phyloP scores from a whole-genome alignment of 768 basidiomycete species.

The Panus rudis region DNA sequence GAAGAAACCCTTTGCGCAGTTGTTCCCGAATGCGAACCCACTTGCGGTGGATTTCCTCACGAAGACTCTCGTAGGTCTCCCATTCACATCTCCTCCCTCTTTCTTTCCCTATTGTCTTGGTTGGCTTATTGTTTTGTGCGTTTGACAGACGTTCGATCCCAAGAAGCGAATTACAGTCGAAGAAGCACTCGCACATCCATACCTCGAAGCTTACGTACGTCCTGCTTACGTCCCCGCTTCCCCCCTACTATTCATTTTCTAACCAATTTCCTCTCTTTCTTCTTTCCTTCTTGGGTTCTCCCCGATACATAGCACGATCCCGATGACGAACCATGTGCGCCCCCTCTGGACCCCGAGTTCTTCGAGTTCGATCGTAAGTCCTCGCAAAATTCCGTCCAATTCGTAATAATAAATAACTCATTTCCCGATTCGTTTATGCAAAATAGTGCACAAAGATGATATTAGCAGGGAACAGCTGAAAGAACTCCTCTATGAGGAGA shows the following conservation, averaged over 20 bases:
- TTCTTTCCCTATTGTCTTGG: not conserved
- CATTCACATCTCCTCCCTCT: too few species aligned
- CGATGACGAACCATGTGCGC: slow-evolving; percentile 92
- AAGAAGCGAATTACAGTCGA: slow-evolving; percentile 95
- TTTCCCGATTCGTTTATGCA: slow-evolving; percentile 3
- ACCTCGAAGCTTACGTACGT: slow-evolving; percentile 86
- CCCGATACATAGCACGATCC: slow-evolving; percentile 66
- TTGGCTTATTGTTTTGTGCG: slow-evolving; percentile 1
- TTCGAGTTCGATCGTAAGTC: slow-evolving; percentile 92
- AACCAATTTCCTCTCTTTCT: not conserved
- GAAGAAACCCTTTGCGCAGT: slow-evolving; percentile 66
- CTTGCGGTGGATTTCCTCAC: slow-evolving; percentile 71
- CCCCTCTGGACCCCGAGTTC: slow-evolving; percentile 93
- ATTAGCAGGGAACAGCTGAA: slow-evolving; percentile 95
- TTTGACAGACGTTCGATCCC: slow-evolving; percentile 83
- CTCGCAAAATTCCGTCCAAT: not conserved
- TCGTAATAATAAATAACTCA: slow-evolving; percentile 1
- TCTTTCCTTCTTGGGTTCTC: not conserved
- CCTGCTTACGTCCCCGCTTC: not conserved
- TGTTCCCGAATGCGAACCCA: slow-evolving; percentile 90
- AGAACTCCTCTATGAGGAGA: slow-evolving; percentile 89
- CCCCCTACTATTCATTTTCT: not conserved
- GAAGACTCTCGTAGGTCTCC: slow-evolving; percentile 62
- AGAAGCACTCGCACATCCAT: slow-evolving; percentile 90
- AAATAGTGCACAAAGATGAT: slow-evolving; percentile 85